phyloP scores from a whole-genome alignment of 768 basidiomycete species.

The Russula olivacea region DNA sequence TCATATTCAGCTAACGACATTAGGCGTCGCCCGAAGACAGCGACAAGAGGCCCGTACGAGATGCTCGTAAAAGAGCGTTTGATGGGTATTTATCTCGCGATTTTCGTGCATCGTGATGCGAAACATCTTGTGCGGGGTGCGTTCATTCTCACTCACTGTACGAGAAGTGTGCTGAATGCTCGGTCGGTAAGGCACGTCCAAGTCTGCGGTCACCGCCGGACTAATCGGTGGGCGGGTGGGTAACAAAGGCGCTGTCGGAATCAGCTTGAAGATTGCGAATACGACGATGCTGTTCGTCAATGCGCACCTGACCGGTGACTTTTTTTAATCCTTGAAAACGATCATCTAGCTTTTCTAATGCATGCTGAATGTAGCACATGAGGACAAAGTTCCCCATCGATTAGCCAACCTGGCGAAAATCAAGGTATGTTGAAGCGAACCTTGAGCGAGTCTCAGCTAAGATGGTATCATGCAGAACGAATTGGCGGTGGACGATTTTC shows the following conservation, averaged over 20 bases:
- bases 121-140: conserved; percentile 56
- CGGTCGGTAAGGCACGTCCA: conserved; percentile 52
- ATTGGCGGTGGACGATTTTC: conserved; percentile 72
- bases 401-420: conserved; percentile 85
- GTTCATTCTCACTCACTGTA: conserved; percentile 12
- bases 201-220: conserved; percentile 81
- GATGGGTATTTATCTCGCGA: conserved; percentile 79
- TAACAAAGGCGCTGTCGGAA: conserved; percentile 91
- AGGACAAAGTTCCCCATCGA: conserved; percentile 69
- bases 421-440: conserved; percentile 44
- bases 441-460: neutral
- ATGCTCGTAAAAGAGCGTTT: conserved; percentile 83
- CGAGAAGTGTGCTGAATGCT: conserved; percentile 11
- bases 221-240: conserved; percentile 87
- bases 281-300: conserved; percentile 85
- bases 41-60: conserved; percentile 68
- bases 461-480: conserved; percentile 45
- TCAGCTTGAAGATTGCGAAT: conserved; percentile 77
- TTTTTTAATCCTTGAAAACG: neutral
- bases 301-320: conserved; percentile 78
- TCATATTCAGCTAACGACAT: conserved; percentile 32
- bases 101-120: conserved; percentile 72
- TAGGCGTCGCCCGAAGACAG: conserved; percentile 42
- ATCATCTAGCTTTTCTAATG: neutral
- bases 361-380: conserved; percentile 50